A percentile compares a stretch with the other conserved stretches of the same genome.
These are phyloP conservation scores for Blastocystis sp. DNA, from an alignment of 352 stramenopile species.

Conservation along the genomic window DNA sequence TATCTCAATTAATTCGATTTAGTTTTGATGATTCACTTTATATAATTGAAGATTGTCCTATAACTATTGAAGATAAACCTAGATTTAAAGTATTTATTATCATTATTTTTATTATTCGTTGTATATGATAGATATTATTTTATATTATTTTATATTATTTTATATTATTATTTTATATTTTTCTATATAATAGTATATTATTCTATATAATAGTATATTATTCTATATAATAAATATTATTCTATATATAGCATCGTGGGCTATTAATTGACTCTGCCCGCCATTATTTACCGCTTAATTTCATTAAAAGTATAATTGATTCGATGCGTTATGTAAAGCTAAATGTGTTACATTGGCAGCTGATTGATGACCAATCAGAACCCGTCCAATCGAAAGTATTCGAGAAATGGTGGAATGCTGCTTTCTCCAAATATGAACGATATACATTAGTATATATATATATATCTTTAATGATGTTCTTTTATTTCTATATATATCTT, in stretches of 20 bases:
- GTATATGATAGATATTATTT: too few relatives aligned
- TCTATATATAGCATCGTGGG: slow-evolving; percentile 49
- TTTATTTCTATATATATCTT: too few relatives aligned
- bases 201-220: too few relatives aligned
- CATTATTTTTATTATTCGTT: too few relatives aligned
- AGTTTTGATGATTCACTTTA: slow-evolving; percentile 18
- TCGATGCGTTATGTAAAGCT: slow-evolving; percentile 44
- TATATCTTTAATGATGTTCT: too few relatives aligned
- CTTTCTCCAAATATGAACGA: slow-evolving; percentile 42
- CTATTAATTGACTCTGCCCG: slow-evolving; percentile 52
- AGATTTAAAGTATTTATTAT: too few relatives aligned
- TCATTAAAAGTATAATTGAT: slow-evolving; percentile 42
- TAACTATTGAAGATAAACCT: slow-evolving; percentile 32
- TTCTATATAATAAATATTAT: too few relatives aligned
- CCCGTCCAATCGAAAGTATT: slow-evolving; percentile 39
- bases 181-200: too few relatives aligned
- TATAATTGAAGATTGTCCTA: slow-evolving; percentile 17
- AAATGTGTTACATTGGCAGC: slow-evolving; percentile 48
- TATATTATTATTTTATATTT: too few relatives aligned
- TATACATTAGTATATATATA: slow-evolving; percentile 36
- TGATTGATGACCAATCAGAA: slow-evolving; percentile 45
- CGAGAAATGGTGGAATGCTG: slow-evolving; percentile 38
- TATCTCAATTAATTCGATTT: slow-evolving; percentile 38
- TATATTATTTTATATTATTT: too few relatives aligned
- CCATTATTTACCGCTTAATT: slow-evolving; percentile 47